Base-by-base conservation (phyloP, 2,329 filamentous ascomycete genomes). In the Helicocarpus griseus region DNA sequence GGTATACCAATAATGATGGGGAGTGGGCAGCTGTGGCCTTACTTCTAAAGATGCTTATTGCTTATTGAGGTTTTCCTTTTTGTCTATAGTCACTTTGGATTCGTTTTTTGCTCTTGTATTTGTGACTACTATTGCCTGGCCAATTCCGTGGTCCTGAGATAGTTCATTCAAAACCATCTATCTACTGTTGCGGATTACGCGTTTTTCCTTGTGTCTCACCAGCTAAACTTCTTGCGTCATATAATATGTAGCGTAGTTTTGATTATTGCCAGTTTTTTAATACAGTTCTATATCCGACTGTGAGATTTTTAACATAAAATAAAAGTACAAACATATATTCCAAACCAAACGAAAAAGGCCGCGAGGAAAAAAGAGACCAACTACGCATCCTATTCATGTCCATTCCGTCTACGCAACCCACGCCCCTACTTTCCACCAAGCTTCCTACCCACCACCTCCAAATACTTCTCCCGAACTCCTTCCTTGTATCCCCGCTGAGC, bases 381-480 rank as follows among this genome's bases (percentile, higher is more conserved):
- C 29, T 24, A 40, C 29, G 41, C 50, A n/a, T 29, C 35, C 49
- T n/a, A 41, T 29, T 55, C 50, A 51, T 53, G 47, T 67, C 67
- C 38, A 40, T 41, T 21, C 14, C 14, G 19, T 6, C 48, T 36
- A 22, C 21, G 51, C 52, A 53, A 67, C 56, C 33, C 66, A 79
- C 33, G 75, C 60, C 9, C 64, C 5, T 24, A 47, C 29, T 11
- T 29, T n/a, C 19, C 84, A 29, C 9, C 24, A 11, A 29, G 24
- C 66, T 82, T 86, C 62, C 86, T 77, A 24, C 65, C 62, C 56
- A 89, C 59, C 26, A 90, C 82, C 65, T 90, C 87, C 48, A 74
- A 62, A 3, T 88, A 82, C 53, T 90, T 80, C 63, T 81, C 76
- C 58, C 72, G 73, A 39, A 89, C 80, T 41, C 87, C 87, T 60